A percentile compares a stretch with the other conserved stretches of the same genome.
Evolutionary conservation across 148 eudicot species (phyloP).

Genomic region (Nyssa sinensis): DNA sequence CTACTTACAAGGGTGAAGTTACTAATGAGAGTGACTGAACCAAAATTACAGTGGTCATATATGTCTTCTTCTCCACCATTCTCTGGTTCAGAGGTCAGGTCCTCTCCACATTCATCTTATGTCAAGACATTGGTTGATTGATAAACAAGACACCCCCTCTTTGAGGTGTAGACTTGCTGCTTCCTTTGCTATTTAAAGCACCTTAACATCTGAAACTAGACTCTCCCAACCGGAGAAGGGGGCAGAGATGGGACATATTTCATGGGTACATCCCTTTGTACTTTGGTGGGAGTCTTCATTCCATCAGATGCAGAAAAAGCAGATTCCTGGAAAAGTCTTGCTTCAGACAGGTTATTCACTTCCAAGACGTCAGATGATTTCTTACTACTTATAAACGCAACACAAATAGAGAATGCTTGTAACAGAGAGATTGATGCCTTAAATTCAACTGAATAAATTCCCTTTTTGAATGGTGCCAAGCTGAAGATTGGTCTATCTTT

Average conservation of each 20-base stretch:
- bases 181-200: background rate
- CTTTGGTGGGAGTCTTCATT: conserved; percentile 18
- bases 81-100: background rate
- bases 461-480: conserved; percentile 52
- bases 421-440: conserved; percentile 55
- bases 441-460: conserved; percentile 61
- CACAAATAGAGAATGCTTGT: conserved; percentile 74
- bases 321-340: conserved; percentile 14
- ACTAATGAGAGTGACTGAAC: background rate
- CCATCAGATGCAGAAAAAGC: conserved; percentile 1
- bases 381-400: conserved; percentile 50
- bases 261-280: conserved; percentile 30
- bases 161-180: conserved; percentile 19
- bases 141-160: conserved; percentile 16
- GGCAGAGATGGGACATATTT: conserved; percentile 56
- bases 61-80: background rate
- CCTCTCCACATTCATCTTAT: background rate
- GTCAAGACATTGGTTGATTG: background rate
- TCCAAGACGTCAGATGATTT: conserved; percentile 32
- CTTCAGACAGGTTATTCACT: conserved; percentile 18
- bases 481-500: conserved; percentile 49
- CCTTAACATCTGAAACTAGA: conserved; percentile 22
- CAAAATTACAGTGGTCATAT: background rate
- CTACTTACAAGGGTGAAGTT: background rate
- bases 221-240: conserved; percentile 75